A percentile compares a stretch with the other conserved stretches of the same genome.
These are phyloP conservation scores for Fusarium globosum DNA, from an alignment of 2,329 filamentous ascomycete genomes.

Conservation along the genomic window DNA sequence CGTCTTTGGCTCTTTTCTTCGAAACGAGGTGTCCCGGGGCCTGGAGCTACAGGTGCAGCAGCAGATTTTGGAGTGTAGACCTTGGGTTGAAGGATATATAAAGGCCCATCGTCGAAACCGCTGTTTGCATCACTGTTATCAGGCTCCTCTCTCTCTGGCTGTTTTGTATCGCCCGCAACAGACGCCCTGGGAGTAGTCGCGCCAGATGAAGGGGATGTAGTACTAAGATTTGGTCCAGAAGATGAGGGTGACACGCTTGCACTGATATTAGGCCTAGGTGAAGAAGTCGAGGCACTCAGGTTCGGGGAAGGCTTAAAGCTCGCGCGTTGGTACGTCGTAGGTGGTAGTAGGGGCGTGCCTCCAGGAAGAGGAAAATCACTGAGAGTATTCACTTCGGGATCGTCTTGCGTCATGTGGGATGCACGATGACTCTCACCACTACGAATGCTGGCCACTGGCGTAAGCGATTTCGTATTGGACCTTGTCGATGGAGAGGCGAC, in stretches of 20 bases:
- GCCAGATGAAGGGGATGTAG: constrained; percentile 13
- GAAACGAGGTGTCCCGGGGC: constrained; percentile 29
- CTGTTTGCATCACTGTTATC: constrained; percentile 25
- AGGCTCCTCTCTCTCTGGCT: constrained; percentile 4
- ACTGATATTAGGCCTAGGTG: constrained; percentile 20
- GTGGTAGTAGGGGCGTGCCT: constrained; percentile 41
- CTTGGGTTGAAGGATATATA: constrained; percentile 67
- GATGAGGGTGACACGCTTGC: constrained; percentile 27
- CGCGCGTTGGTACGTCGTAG: constrained; percentile 34
- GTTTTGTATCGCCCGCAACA: constrained; percentile 10
- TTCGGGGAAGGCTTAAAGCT: constrained; percentile 25
- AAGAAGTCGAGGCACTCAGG: constrained; percentile 16
- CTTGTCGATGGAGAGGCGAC: constrained; percentile 20
- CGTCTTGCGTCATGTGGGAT: constrained; percentile 12
- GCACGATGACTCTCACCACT: constrained; percentile 30
- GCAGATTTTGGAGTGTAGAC: constrained; percentile 67
- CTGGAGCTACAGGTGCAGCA: constrained; percentile 58
- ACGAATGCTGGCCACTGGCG: constrained; percentile 34
- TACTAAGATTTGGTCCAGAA: constrained; percentile 13
- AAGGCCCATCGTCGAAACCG: constrained; percentile 49
- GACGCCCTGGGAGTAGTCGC: constrained; percentile 25
- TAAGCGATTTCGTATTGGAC: constrained; percentile 18
- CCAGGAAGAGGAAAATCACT: constrained; percentile 46
- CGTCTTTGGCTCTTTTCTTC: constrained; percentile 25
- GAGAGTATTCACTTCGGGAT: constrained; percentile 40